Evolutionary conservation across 2,329 filamentous ascomycete genomes (phyloP), one percentile per base, ranked within the genome.

Genomic region (Bipolaris victoriae): DNA sequence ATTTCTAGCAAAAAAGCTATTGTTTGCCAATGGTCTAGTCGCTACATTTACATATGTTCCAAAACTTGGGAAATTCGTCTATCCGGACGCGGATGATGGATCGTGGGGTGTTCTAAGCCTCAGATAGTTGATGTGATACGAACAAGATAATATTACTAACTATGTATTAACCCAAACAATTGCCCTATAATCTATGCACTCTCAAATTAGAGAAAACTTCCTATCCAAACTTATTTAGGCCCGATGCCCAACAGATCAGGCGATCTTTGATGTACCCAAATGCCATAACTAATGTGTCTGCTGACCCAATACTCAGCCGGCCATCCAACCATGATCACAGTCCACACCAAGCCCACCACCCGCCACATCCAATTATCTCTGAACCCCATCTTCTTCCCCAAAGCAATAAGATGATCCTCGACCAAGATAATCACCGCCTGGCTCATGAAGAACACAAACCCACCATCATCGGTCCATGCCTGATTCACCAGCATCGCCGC

Each of bases 321-420:
- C 16, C 57, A 48, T 5, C 68, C 70, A 18, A 72, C 31, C 47
- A 58, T 67, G 11, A 63, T 20, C 13, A 66, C 50, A 0, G 58
- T 64, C 69, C 69, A 74, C 0, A 60, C 7, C 18, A 66, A 62
- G 2, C 70, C 71, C 1, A 71, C 26, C 0, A 58, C 5, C 0
- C 66, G 58, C 70, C 70, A 73, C 5, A 49, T 43, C 9, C 10
- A 0, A 0, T 55, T 55, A 7, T 70, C 63, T 7, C 35, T 58
- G 2, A 65, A 36, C 3, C 71, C 70, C 2, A 66, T 7, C 5
- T 39, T 40, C 49, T 66, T 65, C 0, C 65, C 70, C 6, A 69
- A 37, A 5, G 61, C 64, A 15, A 75, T 67, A 1, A 69, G 29
- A 52, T 74, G 69, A 43, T 72, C 71, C 44, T 75, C 71, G 10